Percentiles rank a stretch among this genome's conserved stretches.
Evolutionary conservation across 2,329 filamentous ascomycete genomes (phyloP).

Genomic region (Apiospora saccharicola): DNA sequence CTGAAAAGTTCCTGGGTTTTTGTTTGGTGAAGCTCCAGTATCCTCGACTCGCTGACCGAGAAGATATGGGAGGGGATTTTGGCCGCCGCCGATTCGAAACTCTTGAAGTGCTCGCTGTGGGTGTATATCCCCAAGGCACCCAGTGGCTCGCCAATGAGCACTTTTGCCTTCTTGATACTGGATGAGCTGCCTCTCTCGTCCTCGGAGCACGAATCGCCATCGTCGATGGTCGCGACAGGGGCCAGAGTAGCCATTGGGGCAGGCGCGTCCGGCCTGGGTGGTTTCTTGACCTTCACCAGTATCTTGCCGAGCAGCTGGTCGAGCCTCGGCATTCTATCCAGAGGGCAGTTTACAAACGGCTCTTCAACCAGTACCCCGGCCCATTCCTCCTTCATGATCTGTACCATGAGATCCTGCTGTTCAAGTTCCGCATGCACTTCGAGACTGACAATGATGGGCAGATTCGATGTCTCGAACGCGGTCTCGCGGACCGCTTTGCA

Average conservation of each 20-base stretch:
- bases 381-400: conserved; percentile 94
- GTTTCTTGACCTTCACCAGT: conserved; percentile 79
- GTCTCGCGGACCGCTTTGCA: conserved; percentile 80
- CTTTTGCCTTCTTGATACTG: conserved; percentile 57
- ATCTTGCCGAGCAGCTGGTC: conserved; percentile 81
- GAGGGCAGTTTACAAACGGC: conserved; percentile 57
- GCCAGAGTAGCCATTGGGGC: conserved; percentile 44
- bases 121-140: conserved; percentile 85
- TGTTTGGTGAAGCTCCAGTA: conserved; percentile 64
- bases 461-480: conserved; percentile 76
- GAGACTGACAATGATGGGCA: conserved; percentile 90
- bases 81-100: conserved; percentile 70
- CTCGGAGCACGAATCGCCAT: conserved; percentile 52
- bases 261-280: conserved; percentile 40
- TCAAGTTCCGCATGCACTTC: conserved; percentile 85
- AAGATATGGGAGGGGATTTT: conserved; percentile 76
- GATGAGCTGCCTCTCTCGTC: conserved; percentile 46
- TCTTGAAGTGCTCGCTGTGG: conserved; percentile 80
- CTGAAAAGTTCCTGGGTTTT: conserved; percentile 78
- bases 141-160: conserved; percentile 72
- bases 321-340: conserved; percentile 70
- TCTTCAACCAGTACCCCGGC: conserved; percentile 73
- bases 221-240: conserved; percentile 41
- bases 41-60: conserved; percentile 85
- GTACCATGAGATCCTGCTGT: conserved; percentile 91